Evolutionary conservation across 352 stramenopile species (phyloP), one percentile per base, ranked within the genome.

Genomic region (Phytophthora constricta): DNA sequence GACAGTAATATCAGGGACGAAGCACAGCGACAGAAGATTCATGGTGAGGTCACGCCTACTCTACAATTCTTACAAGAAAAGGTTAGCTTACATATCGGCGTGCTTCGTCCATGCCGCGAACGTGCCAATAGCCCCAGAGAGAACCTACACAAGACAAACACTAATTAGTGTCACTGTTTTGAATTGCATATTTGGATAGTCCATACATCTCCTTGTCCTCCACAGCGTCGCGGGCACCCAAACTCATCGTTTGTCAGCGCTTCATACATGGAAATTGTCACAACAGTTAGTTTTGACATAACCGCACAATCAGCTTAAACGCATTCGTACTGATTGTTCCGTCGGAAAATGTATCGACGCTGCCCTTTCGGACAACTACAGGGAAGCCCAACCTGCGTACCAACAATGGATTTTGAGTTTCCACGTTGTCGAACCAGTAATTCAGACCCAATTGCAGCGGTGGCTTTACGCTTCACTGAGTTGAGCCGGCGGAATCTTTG

Each of bases 161-260:
- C 23, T 11, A 37, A 5, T 68, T 22, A 52, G 54, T 46, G 26
- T 9, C 13, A 59, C n/a, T n/a, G n/a, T n/a, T n/a, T n/a, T n/a
- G n/a, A n/a, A n/a, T n/a, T n/a, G n/a, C n/a, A n/a, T n/a, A n/a
- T n/a, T n/a, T n/a, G n/a, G 49, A 13, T 0, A 10, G 43, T 11
- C 47, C 74, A 33, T 77, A 98, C 87, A 65, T 98, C 94, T 59
- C 94, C 94, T 71, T 98, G 89, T 19, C 94, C 94, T 28, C 94
- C 94, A 50, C 92, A 98, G 2, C 94, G 86, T 19, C 93, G 78
- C 16, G 90, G 83, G n/a, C 82, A 91, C 4, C 90, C 87, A 48
- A 86, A 86, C 31, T 89, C 76, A 27, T 80, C 66, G 48, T 83
- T 90, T n/a, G 72, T 70, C 20, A 96, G 33, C 11, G 75, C 86